These are phyloP conservation scores for Clarireedia paspali DNA, from an alignment of 2,329 filamentous ascomycete species.

Conservation along the genomic window DNA sequence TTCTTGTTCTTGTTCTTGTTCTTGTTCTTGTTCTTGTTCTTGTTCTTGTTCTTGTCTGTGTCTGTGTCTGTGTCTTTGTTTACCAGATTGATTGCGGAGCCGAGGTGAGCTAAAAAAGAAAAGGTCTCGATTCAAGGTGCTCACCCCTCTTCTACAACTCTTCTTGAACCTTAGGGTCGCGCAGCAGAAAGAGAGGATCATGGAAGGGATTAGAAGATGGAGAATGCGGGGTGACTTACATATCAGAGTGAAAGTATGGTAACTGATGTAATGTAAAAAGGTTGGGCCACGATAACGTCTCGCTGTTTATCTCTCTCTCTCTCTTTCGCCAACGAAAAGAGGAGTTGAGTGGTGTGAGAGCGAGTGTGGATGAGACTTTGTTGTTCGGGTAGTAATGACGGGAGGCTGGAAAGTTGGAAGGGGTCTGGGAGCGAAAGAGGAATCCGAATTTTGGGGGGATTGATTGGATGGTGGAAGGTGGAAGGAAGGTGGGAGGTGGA, in stretches of 20 bases:
- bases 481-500: no score
- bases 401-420: no score
- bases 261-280: neutral
- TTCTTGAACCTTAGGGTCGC: neutral
- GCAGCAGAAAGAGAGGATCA: neutral
- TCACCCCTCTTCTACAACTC: neutral
- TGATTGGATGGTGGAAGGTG: no score
- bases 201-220: neutral
- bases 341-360: neutral
- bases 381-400: no score
- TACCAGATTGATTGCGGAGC: conserved; percentile 1
- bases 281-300: neutral
- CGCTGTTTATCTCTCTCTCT: no score
- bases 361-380: no score
- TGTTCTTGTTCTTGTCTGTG: neutral
- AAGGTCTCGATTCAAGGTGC: conserved; percentile 2
- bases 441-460: no score
- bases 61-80: neutral
- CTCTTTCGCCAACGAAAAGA: neutral
- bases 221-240: neutral
- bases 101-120: conserved; percentile 5
- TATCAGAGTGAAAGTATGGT: neutral
- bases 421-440: no score
- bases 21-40: neutral
- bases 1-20: neutral